phyloP scores from a whole-genome alignment of 495 filamentous ascomycete genomes.

The Penicillium longicatenatum region DNA sequence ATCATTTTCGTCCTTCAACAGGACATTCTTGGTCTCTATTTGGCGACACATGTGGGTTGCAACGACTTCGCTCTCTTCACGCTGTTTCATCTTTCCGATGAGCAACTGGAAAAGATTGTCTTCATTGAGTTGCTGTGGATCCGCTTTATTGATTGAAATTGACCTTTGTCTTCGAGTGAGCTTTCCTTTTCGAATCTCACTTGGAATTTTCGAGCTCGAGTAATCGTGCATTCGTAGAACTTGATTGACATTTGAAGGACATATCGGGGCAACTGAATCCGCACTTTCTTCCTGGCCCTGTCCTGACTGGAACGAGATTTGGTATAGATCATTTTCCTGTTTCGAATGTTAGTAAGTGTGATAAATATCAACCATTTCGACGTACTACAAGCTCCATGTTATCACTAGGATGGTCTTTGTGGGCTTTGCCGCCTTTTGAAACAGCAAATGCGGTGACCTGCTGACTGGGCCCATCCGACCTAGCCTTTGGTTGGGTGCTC shows the following conservation, averaged over 20 bases:
- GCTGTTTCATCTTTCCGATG: slow-evolving; percentile 33
- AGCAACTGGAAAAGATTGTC: slow-evolving; percentile 42
- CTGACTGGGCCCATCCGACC: neutral
- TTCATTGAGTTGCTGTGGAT: slow-evolving; percentile 27
- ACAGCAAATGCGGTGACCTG: neutral
- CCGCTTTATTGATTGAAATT: neutral
- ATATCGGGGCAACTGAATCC: neutral
- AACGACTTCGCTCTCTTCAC: slow-evolving; percentile 37
- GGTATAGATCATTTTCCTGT: neutral
- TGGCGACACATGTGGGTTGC: slow-evolving; percentile 26
- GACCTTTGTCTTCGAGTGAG: slow-evolving; percentile 3
- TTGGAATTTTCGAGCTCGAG: slow-evolving; percentile 21
- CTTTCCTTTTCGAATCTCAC: slow-evolving; percentile 11
- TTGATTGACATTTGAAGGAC: neutral
- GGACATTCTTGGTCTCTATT: slow-evolving; percentile 25
- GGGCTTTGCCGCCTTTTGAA: neutral
- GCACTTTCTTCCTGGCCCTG: neutral
- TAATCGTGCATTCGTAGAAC: slow-evolving; percentile 2
- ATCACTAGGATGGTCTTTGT: neutral
- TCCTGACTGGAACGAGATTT: neutral
- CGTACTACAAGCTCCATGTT: neutral
- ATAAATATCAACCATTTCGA: neutral
- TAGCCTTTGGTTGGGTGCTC: neutral
- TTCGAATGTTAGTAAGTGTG: neutral
- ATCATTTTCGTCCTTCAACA: slow-evolving; percentile 32